A percentile compares a stretch with the other conserved stretches of the same genome.
Conservation (phyloP, 2,329 filamentous ascomycete genomes). For the Aspergillus costaricaensis region DNA sequence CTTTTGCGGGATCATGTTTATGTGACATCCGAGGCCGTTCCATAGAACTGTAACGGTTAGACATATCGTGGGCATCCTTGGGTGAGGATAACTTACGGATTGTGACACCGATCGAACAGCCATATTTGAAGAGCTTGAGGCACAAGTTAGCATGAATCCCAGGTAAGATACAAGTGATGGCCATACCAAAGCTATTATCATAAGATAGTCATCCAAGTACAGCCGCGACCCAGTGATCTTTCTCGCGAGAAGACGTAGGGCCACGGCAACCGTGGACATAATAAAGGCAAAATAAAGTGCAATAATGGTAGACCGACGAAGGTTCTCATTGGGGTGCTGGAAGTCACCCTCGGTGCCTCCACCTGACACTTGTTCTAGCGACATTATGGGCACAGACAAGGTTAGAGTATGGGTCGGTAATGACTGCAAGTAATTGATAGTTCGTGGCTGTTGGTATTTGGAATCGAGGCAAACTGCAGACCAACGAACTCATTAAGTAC, state of each 20-base stretch:
- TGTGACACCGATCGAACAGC: constrained; percentile 30
- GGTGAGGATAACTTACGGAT: constrained; percentile 22
- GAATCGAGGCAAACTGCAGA: constrained; percentile 17
- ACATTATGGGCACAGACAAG: constrained; percentile 19
- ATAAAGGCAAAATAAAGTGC: constrained; percentile 30
- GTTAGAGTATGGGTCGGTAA: constrained; percentile 9
- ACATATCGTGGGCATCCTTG: background rate
- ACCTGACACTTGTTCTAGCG: constrained; percentile 15
- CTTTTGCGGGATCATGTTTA: constrained; percentile 27
- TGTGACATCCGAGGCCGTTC: constrained; percentile 33
- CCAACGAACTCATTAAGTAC: background rate
- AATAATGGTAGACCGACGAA: constrained; percentile 27
- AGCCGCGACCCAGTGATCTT: constrained; percentile 27
- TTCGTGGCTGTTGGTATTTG: constrained; percentile 26
- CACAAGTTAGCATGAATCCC: background rate
- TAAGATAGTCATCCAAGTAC: constrained; percentile 35
- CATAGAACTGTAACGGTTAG: constrained; percentile 22
- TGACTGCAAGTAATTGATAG: constrained; percentile 11
- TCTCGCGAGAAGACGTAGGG: constrained; percentile 28
- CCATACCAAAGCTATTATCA: constrained; percentile 30
- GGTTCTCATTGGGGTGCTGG: constrained; percentile 27
- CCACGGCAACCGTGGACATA: constrained; percentile 29
- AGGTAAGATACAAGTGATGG: background rate
- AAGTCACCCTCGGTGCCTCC: constrained; percentile 24
- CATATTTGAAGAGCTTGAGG: constrained; percentile 31